Evolutionary conservation across 1,284 basidiomycete genomes (phyloP), one percentile per base, ranked within the genome.

Genomic region (Apiotrichum veenhuisii): DNA sequence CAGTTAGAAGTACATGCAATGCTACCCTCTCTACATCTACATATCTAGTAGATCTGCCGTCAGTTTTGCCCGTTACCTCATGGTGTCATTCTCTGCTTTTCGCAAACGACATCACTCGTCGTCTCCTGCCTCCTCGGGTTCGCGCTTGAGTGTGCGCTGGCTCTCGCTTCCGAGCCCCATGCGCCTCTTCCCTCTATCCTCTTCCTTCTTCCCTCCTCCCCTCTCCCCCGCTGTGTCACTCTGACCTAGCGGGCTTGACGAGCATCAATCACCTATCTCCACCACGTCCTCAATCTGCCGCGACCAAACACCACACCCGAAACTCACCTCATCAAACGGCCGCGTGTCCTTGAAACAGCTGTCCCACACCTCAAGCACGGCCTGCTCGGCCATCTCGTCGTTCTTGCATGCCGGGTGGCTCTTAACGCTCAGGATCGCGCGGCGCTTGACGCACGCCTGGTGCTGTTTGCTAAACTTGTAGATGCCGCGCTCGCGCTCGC

Each of bases 291-390:
- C 43, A 14, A 20, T 42, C 18, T 26, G 14, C 12, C 30, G 5
- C 30, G 30, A 5, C 30, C 30, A 5, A 7, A 30, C 30, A 5
- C 30, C 30, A 30, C 30, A 25, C 10, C 23, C 15, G 10, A 34
- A 15, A 57, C 67, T 48, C 50, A 94, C 90, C 85, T 97, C 92
- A 76, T 98, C 95, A 75, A 98, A 98, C 9, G 95, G 95, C 64
- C 94, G 80, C 9, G 94, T 98, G 75, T 98, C 95, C 48, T 84
- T 86, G 78, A 93, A 95, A 77, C 95, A 98, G 67, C 89, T 91
- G 67, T 92, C 89, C 87, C 89, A 98, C 44, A 97, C 95, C 74
- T 97, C 91, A 65, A 97, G 95, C 49, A 98, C 94, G 2, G 86
- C 91, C 57, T 83, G 82, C 73, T 92, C 89, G 7, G 95, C 95